Base-by-base conservation (phyloP, 768 basidiomycete species). In the Termitomyces sp. region DNA sequence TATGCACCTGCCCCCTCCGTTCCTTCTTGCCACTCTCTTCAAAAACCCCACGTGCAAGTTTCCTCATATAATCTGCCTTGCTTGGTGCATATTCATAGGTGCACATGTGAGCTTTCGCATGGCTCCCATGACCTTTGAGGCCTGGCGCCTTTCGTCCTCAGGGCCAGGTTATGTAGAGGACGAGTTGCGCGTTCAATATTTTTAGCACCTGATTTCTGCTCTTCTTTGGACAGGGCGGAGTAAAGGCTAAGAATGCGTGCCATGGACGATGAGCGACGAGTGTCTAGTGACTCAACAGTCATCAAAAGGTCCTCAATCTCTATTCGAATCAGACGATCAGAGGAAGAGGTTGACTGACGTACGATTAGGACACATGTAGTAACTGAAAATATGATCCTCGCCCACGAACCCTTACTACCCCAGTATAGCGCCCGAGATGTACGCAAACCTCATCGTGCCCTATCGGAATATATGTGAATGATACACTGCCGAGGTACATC, bases 361-460 rank as follows among this genome's bases (percentile, higher is more conserved):
- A 49, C 48, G 4, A 22, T 7, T 18, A 49, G 13, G n/a, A 20
- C 24, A 24, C 15, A 36, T 24, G 18, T 48, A 5, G n/a, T 12
- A 33, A 6, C 13, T 5, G 5, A 29, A 24, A 36, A 34, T 22
- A 7, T 15, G n/a, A 15, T 22, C 20, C 8, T 34, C n/a, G 13
- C 22, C 34, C 6, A 24, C 15, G 31, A 20, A 5, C 2, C n/a
- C 15, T n/a, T 13, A 28, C 12, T 52, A 52, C 51, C 29, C 10
- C 37, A 39, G 15, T 20, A 80, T 68, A 5, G 71, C 75, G 5
- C 79, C 79, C 15, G 76, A 75, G 2, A 84, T 71, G 63, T 81
- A 81, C 4, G 81, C 75, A 64, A 83, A 83, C 74, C 1, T 72
- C 58, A 6, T 73, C 73, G 61, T 80, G 73, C 8, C 85, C 86